Percentiles rank a stretch among this genome's conserved stretches.
phyloP scores from a whole-genome alignment of 208 protist species.

The Acanthamoeba sp. region DNA sequence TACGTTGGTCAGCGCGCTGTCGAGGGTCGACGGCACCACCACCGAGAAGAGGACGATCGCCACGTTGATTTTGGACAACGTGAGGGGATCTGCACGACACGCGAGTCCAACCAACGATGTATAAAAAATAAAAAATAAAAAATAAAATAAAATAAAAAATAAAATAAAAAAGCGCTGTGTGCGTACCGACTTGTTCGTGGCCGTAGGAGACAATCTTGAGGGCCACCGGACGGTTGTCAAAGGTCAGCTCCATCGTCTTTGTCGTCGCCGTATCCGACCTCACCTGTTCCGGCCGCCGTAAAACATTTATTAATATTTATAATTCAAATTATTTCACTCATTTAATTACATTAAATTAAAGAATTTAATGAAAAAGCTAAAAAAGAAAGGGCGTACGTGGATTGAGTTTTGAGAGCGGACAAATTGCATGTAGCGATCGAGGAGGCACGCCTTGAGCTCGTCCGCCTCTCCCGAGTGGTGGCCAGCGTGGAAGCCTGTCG shows the following conservation, averaged over 20 bases:
- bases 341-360: too few species aligned
- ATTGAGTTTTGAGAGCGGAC: not conserved
- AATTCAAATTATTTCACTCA: not conserved
- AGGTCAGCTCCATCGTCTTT: not conserved
- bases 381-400: not conserved
- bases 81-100: conserved; percentile 21
- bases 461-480: not conserved
- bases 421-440: conserved; percentile 8
- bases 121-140: too few species aligned
- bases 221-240: not conserved
- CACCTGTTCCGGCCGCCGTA: not conserved
- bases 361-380: not conserved
- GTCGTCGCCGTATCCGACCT: not conserved
- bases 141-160: too few species aligned
- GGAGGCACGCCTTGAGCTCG: not conserved
- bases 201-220: conserved; percentile 21
- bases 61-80: conserved; percentile 19
- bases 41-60: conserved; percentile 34
- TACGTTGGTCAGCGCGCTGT: conserved; percentile 28
- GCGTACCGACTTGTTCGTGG: not conserved
- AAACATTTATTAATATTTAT: not conserved
- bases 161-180: not conserved
- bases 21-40: not conserved
- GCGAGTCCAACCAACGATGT: not conserved
- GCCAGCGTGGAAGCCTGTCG: not conserved